A percentile compares a stretch with the other conserved stretches of the same genome.
These are phyloP conservation scores for Tetrapisispora arboricola DNA, from an alignment of 805 yeast species.

Conservation along the genomic window DNA sequence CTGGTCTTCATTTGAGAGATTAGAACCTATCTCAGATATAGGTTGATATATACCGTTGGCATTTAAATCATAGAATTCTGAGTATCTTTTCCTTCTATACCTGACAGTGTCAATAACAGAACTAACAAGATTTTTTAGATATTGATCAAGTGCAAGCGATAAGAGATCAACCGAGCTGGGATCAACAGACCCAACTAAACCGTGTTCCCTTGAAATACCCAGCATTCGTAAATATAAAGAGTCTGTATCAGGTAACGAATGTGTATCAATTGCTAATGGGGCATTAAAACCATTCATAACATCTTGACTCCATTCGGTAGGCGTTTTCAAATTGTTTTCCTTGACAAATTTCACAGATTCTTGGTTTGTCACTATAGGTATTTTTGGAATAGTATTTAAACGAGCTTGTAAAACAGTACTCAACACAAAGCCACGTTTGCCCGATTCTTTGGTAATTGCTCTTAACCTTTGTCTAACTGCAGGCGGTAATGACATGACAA, in stretches of 20 bases:
- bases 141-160: constrained; percentile 71
- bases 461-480: constrained; percentile 80
- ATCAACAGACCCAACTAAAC: constrained; percentile 71
- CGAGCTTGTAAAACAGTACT: constrained; percentile 61
- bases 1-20: neutral
- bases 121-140: constrained; percentile 64
- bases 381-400: constrained; percentile 53
- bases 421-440: constrained; percentile 63
- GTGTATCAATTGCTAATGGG: constrained; percentile 66
- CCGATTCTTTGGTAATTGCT: constrained; percentile 71
- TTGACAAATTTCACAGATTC: constrained; percentile 27
- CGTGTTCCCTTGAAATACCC: constrained; percentile 83
- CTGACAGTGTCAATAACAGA: constrained; percentile 63
- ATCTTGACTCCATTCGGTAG: constrained; percentile 86
- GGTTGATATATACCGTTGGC: constrained; percentile 25
- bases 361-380: constrained; percentile 50
- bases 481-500: constrained; percentile 75
- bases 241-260: constrained; percentile 74
- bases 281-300: constrained; percentile 76
- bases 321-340: constrained; percentile 27
- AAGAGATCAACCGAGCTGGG: constrained; percentile 71
- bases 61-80: constrained; percentile 27
- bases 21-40: neutral
- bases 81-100: constrained; percentile 42
- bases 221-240: constrained; percentile 56